Base-by-base conservation (phyloP, 2,329 filamentous ascomycete species). In the Penicillium brasilianum region DNA sequence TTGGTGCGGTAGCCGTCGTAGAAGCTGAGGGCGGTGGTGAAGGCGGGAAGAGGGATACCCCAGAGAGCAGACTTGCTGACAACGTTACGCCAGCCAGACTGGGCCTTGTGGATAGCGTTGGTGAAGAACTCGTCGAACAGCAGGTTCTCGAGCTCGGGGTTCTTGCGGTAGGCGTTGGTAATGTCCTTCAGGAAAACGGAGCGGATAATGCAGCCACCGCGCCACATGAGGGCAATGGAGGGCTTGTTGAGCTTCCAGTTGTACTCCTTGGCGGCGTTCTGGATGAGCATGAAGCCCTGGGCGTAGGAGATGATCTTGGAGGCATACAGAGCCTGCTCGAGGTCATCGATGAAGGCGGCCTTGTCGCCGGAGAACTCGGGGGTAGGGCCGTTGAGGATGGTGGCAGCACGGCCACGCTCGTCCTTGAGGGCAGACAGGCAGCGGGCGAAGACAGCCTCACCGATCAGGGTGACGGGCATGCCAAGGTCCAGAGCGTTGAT, bases 301-400 rank as follows among this genome's bases (percentile, higher is more conserved):
- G 95, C 93, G 80, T 99, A 99, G 20, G 95, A 99, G 82, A 99
- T 97, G 79, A 99, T 99, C 91, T 99, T 99, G 76, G 94, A 98
- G 70, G 95, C 95, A 78, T 99, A 99, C 65, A 99, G 88, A 71
- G 94, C 95, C 86, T 99, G 95, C 87, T 99, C 95, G 55, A 99
- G 91, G 81, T 99, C 93, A 71, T 92, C 91, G 71, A 99, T 88
- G 88, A 98, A 96, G 80, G 93, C 87, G 80, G 92, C 85, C 87
- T 91, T 93, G 88, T 97, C 87, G 72, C 95, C 95, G 73, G 90
- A 86, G 81, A 98, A 98, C 74, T 87, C 88, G 76, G 86, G 90
- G 74, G 81, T 84, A 62, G 92, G 93, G 71, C 93, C 91, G 72
- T 88, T 78, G 53, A 99, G 91, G 78, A 93, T 87, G 74, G 83